Evolutionary conservation across 2,329 filamentous ascomycete genomes (phyloP), one percentile per base, ranked within the genome.

Genomic region (Sclerotinia spermophila): DNA sequence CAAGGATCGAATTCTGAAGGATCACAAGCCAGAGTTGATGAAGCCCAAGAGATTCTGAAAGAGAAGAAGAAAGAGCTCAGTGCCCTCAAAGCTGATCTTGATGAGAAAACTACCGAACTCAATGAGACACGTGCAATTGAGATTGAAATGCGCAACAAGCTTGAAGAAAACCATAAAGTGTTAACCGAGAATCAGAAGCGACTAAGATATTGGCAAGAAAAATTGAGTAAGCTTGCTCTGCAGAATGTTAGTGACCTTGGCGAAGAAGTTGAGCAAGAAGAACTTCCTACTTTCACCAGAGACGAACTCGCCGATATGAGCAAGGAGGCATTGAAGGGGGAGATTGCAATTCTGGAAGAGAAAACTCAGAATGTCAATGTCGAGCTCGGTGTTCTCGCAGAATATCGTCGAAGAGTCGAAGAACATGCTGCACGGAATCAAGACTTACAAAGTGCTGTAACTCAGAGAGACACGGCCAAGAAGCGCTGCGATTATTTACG

Each of bases 131-230:
- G 95, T 15, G 94, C 93, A 0, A 84, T 91, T 4, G 96, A 99
- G 81, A 97, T 99, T 72, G 96, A 99, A 81, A 97, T 98, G 94
- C 92, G 92, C 73, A 98, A 98, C 82, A 97, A 97, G 82, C 89
- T 99, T 1, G 96, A 98, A 78, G 95, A 98, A 79, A 96, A 95
- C 80, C 92, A 97, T 75, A 99, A 99, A 82, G 88, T 90, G 15
- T 86, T 98, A 21, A 81, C 83, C 0, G 95, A 98, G 78, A 97
- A 96, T 81, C 90, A 96, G 80, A 94, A 92, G 81, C 89, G 92
- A 72, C 86, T 92, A 55, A 86, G 86, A 51, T 93, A 97, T 82
- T 98, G 94, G 94, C 85, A 94, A 69, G 93, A 97, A 72, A 97
- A 98, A 83, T 84, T 97, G 13, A 85, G 86, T 67, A 98, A 97